Conservation (phyloP, 2,329 filamentous ascomycete species). For the Monascus ruber region DNA sequence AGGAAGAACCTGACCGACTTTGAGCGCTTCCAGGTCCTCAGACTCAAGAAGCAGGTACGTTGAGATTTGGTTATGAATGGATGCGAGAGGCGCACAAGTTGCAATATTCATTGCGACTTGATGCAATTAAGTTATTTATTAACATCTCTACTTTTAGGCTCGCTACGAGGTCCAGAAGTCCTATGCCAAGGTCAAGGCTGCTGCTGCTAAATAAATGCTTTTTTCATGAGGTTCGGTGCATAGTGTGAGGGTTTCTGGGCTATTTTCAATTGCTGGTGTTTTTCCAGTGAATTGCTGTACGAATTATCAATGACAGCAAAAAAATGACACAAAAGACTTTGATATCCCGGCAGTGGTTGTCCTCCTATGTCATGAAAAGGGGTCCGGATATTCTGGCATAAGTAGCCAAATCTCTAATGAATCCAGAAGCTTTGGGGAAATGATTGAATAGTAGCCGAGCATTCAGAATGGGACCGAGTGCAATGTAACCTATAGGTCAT, state of each 20-base stretch:
- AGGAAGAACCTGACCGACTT: constrained; percentile 93
- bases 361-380: constrained; percentile 7
- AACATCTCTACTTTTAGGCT: constrained; percentile 36
- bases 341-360: constrained; percentile 24
- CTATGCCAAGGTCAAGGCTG: constrained; percentile 80
- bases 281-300: constrained; percentile 23
- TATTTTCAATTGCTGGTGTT: constrained; percentile 28
- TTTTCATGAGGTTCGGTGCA: constrained; percentile 30
- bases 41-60: constrained; percentile 95
- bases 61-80: background rate
- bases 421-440: background rate
- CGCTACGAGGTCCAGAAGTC: constrained; percentile 97
- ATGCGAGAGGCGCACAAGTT: too few relatives aligned
- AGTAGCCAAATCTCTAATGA: background rate
- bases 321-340: constrained; percentile 32
- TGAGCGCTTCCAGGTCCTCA: constrained; percentile 99
- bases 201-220: constrained; percentile 53
- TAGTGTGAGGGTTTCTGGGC: constrained; percentile 32
- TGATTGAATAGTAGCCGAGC: too few relatives aligned
- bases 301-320: constrained; percentile 30
- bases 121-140: constrained; percentile 1
- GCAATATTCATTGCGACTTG: too few relatives aligned
- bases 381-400: too few relatives aligned
- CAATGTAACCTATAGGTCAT: too few relatives aligned
- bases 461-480: too few relatives aligned